Evolutionary conservation across 2,329 filamentous ascomycete species (phyloP), one percentile per base, ranked within the genome.

Genomic region (Monosporascus sp.): DNA sequence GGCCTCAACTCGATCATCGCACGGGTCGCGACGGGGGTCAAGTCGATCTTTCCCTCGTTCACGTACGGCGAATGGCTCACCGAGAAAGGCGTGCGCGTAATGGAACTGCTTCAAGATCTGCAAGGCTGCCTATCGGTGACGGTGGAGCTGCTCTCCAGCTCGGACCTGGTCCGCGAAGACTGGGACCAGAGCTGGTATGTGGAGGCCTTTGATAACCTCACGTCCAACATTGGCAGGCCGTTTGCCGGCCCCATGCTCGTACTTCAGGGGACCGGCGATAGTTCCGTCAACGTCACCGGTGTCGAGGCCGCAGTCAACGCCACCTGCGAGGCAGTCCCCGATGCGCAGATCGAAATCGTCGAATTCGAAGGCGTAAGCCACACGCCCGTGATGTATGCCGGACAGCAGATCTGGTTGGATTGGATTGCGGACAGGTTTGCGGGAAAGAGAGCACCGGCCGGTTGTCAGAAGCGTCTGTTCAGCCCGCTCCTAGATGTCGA

Each of bases 211-310:
- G 37, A 49, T 11, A 17, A 43, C 3, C 37, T 51, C 17, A 50
- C 49, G 1, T 43, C 43, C 24, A 22, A n/a, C 25, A 27, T 41
- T 3, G 45, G 20, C 4, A n/a, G 24, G 35, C 31, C 31, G 22
- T 48, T 52, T 9, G 45, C 44, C 15, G 50, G 50, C 14, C 52
- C 52, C 17, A 39, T 54, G 52, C 52, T 54, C 49, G 45, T 54
- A 2, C 27, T 54, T 5, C 49, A 51, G 8, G 52, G 52, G 3
- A 36, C 36, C 2, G 38, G 9, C 15, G 52, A 54, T 24, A 15
- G 37, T 9, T 5, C 31, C 11, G 38, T 51, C 9, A 45, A 51
- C 14, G 45, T 35, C 5, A 25, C 25, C 6, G 46, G 39, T 27
- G 39, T 43, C 45, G 15, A 25, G 36, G 39, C 17, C 20, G 52